phyloP scores from a whole-genome alignment of 2,329 filamentous ascomycete genomes.

The Trichoderma brevicompactum region DNA sequence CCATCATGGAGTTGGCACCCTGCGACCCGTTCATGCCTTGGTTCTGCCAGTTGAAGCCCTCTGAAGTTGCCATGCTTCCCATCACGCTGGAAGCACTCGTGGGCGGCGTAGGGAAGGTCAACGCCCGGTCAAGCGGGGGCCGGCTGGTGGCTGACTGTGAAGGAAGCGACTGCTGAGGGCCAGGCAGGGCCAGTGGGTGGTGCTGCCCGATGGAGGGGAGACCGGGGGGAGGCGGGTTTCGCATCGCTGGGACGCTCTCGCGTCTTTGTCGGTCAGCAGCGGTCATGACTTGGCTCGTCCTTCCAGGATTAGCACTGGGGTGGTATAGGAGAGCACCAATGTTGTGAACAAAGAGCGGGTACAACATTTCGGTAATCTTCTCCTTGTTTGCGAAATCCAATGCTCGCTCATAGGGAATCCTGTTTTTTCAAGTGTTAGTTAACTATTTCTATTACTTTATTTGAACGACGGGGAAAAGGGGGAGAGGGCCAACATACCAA shows the following conservation, averaged over 20 bases:
- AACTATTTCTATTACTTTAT: conserved; percentile 29
- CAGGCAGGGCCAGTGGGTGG: conserved; percentile 64
- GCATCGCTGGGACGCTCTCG: conserved; percentile 65
- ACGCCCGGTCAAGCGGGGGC: conserved; percentile 78
- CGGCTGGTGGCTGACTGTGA: conserved; percentile 75
- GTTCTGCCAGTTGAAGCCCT: conserved; percentile 78
- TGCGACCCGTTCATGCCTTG: conserved; percentile 66
- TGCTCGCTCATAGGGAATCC: conserved; percentile 98
- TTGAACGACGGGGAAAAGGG: background rate
- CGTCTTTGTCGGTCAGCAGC: conserved; percentile 78
- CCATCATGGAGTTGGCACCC: conserved; percentile 74
- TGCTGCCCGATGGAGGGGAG: conserved; percentile 72
- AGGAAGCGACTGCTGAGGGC: conserved; percentile 58
- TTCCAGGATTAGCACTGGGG: conserved; percentile 76
- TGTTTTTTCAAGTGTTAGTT: conserved; percentile 46
- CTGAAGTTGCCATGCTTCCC: conserved; percentile 71
- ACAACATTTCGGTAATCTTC: conserved; percentile 94
- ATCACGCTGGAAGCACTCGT: conserved; percentile 89
- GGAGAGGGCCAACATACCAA: conserved; percentile 67
- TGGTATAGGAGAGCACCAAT: conserved; percentile 94
- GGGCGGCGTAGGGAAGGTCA: conserved; percentile 93
- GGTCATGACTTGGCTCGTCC: conserved; percentile 85
- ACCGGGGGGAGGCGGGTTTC: conserved; percentile 58
- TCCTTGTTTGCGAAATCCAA: conserved; percentile 99
- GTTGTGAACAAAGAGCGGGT: conserved; percentile 96